These are phyloP conservation scores for Neurospora sp. DNA, from an alignment of 2,329 filamentous ascomycete species.

Conservation along the genomic window DNA sequence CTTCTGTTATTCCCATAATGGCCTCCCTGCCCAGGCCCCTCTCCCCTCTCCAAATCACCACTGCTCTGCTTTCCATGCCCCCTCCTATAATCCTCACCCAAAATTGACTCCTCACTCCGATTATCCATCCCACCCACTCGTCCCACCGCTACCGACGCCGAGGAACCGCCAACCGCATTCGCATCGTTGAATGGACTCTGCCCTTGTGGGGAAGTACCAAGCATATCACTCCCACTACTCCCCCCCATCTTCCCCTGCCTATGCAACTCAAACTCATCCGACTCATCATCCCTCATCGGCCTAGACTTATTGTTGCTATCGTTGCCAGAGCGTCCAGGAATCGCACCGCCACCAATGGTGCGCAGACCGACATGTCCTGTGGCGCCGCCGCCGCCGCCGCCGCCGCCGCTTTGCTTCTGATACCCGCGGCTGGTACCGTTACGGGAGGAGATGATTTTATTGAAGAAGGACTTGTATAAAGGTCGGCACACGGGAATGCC, in stretches of 20 bases:
- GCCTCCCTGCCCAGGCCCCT: background rate
- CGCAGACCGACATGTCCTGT: background rate
- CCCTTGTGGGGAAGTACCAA: background rate
- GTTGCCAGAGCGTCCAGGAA: background rate
- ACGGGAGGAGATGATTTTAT: conserved; percentile 1
- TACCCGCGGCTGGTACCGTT: conserved; percentile 3
- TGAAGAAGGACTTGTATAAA: conserved; percentile 11
- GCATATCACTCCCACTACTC: conserved; percentile 6
- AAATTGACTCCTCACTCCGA: conserved; percentile 6
- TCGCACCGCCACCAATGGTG: conserved; percentile 5
- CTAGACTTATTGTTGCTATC: background rate
- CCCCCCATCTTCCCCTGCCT: background rate
- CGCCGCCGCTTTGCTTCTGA: conserved; percentile 1
- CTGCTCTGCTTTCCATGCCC: background rate
- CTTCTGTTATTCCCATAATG: background rate
- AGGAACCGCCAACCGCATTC: background rate
- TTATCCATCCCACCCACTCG: conserved; percentile 2
- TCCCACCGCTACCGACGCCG: background rate
- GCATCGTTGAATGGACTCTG: conserved; percentile 1
- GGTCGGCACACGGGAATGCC: conserved; percentile 16
- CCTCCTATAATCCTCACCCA: conserved; percentile 3
- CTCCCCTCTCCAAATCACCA: background rate
- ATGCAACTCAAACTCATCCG: background rate
- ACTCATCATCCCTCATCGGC: background rate
- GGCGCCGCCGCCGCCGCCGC: too few relatives aligned